These are phyloP conservation scores for Fusarium brevicatenulatum DNA, from an alignment of 2,329 filamentous ascomycete species.

Conservation along the genomic window DNA sequence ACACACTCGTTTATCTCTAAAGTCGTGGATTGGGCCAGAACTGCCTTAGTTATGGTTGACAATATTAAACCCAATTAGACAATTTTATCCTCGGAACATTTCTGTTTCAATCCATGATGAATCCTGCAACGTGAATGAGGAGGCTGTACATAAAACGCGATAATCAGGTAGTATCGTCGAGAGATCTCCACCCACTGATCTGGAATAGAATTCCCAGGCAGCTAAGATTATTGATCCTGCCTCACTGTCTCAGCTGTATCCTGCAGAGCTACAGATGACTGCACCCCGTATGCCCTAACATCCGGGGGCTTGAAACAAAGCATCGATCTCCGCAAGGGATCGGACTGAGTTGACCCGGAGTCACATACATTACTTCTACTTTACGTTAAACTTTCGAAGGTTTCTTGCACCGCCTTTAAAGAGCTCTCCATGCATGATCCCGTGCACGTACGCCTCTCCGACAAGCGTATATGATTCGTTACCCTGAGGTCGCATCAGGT, in stretches of 20 bases:
- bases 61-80: not conserved
- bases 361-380: not conserved
- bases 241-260: not conserved
- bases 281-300: too few species aligned
- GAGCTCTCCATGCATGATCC: not conserved
- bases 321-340: not conserved
- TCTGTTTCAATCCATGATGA: not conserved
- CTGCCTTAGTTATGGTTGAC: not conserved
- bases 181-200: not conserved
- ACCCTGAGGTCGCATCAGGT: not conserved
- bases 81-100: accelerated
- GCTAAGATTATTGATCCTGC: not conserved
- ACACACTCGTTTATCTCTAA: not conserved
- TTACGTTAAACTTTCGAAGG: not conserved
- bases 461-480: not conserved
- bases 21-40: not conserved
- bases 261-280: not conserved
- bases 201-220: accelerated
- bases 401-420: not conserved
- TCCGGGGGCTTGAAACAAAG: not conserved
- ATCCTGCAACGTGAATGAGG: accelerated
- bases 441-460: not conserved
- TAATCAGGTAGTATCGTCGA: accelerated
- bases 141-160: not conserved
- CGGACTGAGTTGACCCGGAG: not conserved